Evolutionary conservation across 257 asterid species (phyloP).

Genomic region (Scutellaria baicalensis): DNA sequence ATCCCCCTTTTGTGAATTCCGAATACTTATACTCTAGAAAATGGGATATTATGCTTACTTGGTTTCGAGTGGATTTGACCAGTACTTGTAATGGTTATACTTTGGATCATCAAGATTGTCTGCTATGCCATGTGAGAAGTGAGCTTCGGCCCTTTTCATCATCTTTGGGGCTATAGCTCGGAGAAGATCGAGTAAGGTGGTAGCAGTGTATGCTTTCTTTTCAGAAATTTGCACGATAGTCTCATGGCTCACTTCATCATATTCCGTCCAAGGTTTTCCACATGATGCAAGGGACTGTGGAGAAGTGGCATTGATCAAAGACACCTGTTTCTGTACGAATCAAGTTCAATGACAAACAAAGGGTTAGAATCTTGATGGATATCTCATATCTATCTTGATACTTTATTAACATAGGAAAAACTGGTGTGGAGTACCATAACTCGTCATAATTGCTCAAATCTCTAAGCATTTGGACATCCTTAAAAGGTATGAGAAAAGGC

Average conservation of each 20-base stretch:
- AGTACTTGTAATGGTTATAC: conserved; percentile 67
- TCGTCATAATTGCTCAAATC: background rate
- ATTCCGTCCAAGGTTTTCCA: conserved; percentile 72
- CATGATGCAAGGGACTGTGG: conserved; percentile 30
- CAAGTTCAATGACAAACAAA: background rate
- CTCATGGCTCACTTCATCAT: conserved; percentile 55
- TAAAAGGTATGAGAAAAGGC: background rate
- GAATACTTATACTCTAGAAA: background rate
- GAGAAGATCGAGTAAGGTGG: conserved; percentile 56
- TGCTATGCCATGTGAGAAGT: conserved; percentile 88
- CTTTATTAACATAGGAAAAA: background rate
- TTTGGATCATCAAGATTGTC: conserved; percentile 71
- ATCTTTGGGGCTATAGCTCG: conserved; percentile 72
- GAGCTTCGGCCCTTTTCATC: conserved; percentile 82
- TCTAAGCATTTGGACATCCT: background rate
- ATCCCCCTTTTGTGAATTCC: background rate
- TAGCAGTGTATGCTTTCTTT: conserved; percentile 53
- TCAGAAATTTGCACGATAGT: conserved; percentile 38
- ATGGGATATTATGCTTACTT: conserved; percentile 31
- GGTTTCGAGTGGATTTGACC: conserved; percentile 97
- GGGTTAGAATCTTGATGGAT: background rate
- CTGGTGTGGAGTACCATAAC: background rate
- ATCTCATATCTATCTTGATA: background rate
- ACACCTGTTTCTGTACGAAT: conserved; percentile 17
- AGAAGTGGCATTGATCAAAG: conserved; percentile 19